phyloP scores from a whole-genome alignment of 2,329 filamentous ascomycete genomes.

The Microdochium paspali region DNA sequence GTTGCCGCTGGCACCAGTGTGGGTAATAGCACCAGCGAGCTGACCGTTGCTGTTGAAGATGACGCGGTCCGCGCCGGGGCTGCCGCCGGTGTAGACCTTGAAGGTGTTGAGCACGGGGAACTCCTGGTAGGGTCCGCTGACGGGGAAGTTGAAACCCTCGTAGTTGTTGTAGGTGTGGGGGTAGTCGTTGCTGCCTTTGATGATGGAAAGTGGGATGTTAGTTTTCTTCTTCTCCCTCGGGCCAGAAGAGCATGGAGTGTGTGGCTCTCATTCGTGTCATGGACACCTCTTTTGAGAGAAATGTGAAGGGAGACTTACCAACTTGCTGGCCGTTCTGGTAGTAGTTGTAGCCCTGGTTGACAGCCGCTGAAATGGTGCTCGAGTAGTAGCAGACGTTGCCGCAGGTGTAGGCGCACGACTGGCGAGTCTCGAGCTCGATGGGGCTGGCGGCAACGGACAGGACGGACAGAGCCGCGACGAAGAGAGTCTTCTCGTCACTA shows the following conservation, averaged over 20 bases:
- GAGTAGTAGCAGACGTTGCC: background rate
- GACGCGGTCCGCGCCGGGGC: conserved; percentile 8
- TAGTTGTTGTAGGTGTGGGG: conserved; percentile 53
- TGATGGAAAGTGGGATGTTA: background rate
- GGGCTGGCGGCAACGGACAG: conserved; percentile 5
- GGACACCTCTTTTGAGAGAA: too few species aligned
- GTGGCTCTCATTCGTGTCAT: too few species aligned
- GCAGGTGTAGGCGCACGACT: background rate
- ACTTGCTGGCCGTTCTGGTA: background rate
- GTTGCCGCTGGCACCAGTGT: conserved; percentile 60
- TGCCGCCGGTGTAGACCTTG: conserved; percentile 43
- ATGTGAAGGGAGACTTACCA: background rate
- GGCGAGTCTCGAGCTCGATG: conserved; percentile 1
- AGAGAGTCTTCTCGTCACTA: too few species aligned
- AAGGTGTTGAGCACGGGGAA: conserved; percentile 46
- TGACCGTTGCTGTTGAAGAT: conserved; percentile 12
- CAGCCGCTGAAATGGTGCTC: background rate
- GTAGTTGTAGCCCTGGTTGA: background rate
- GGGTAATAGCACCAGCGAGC: conserved; percentile 57
- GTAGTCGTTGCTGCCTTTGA: conserved; percentile 25
- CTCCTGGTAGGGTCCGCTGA: conserved; percentile 51
- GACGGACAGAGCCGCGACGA: conserved; percentile 7
- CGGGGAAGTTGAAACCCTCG: conserved; percentile 51
- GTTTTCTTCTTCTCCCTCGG: background rate
- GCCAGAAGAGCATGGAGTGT: too few species aligned